Conservation (phyloP, 164 flowering plant species). For the Dillenia suffruticosa region DNA sequence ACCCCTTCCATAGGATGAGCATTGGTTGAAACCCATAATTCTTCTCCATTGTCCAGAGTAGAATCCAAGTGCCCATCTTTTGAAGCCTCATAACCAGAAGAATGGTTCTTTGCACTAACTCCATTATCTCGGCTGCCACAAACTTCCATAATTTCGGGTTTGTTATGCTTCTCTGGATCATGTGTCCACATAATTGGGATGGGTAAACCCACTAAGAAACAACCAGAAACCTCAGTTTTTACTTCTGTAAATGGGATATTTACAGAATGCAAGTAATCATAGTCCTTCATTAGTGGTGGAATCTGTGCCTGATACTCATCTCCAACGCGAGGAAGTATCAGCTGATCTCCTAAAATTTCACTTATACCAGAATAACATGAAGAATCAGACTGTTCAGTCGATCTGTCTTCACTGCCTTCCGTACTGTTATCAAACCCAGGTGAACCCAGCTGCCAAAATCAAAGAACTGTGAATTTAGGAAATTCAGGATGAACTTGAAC, state of each 20-base stretch:
- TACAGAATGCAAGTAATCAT: slow-evolving; percentile 7
- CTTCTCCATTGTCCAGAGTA: slow-evolving; percentile 1
- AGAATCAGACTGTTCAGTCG: slow-evolving; percentile 17
- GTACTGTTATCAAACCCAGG: slow-evolving; percentile 13
- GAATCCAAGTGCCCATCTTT: neutral
- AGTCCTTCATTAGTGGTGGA: slow-evolving; percentile 25
- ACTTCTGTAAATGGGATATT: slow-evolving; percentile 5
- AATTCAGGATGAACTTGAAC: too few relatives aligned
- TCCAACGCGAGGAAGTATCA: slow-evolving; percentile 50
- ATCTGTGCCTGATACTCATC: slow-evolving; percentile 52
- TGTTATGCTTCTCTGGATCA: slow-evolving; percentile 6
- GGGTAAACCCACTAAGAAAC: slow-evolving; percentile 31
- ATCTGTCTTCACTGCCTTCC: slow-evolving; percentile 15
- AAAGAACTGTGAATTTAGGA: too few relatives aligned
- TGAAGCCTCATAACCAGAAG: neutral
- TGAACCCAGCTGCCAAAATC: slow-evolving; percentile 30
- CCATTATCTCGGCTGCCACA: neutral
- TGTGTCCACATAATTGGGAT: slow-evolving; percentile 31
- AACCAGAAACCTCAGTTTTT: neutral
- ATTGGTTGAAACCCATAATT: neutral
- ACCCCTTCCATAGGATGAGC: neutral
- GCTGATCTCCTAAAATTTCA: slow-evolving; percentile 31
- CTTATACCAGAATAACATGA: slow-evolving; percentile 15
- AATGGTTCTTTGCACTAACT: neutral
- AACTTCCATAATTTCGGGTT: slow-evolving; percentile 7